Evolutionary conservation across 306 rosid species (phyloP), one percentile per base, ranked within the genome.

Genomic region (Ochetophila trinervis): DNA sequence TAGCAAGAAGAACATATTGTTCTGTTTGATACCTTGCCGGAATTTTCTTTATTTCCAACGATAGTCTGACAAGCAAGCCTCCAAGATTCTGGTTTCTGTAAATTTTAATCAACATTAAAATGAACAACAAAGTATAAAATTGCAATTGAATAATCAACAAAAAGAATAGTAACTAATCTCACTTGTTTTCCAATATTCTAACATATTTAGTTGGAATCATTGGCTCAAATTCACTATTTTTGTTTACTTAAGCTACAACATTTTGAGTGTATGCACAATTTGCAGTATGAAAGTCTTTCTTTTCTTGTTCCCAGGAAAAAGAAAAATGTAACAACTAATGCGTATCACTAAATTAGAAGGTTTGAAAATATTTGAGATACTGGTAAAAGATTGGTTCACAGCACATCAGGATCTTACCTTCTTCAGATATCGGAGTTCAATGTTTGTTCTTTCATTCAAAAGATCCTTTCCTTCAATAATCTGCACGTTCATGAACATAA

Each of bases 61-160:
- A 89, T 84, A 68, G 98, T 93, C 79, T 93, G 97, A 78, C 98
- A 93, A 80, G 98, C 91, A 70, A 93, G 76, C 77, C 97, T 86
- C 96, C 98, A 89, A 57, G 94, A 89, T 81, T 89, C 96, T 0
- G 96, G 96, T 73, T 93, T 93, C 97, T 93, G 87, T 63, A 68
- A 21, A 63, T 35, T 63, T 57, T 19, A 61, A 57, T 42, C 59
- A 54, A 53, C 40, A 51, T 50, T 48, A 61, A 66, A 47, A 22
- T 22, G 64, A 42, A 15, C 35, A 36, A 48, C n/a, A 44, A 18
- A 17, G 58, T 18, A 57, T 24, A 24, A 15, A 61, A 27, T 47
- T 19, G 16, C 54, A 40, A 30, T 24, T 19, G 24, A 50, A 16
- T 53, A 53, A 21, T 53, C 19, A 22, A 42, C 53, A 62, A 40